phyloP scores from a whole-genome alignment of 2,329 filamentous ascomycete species.

The Aureobasidium mangrovei region DNA sequence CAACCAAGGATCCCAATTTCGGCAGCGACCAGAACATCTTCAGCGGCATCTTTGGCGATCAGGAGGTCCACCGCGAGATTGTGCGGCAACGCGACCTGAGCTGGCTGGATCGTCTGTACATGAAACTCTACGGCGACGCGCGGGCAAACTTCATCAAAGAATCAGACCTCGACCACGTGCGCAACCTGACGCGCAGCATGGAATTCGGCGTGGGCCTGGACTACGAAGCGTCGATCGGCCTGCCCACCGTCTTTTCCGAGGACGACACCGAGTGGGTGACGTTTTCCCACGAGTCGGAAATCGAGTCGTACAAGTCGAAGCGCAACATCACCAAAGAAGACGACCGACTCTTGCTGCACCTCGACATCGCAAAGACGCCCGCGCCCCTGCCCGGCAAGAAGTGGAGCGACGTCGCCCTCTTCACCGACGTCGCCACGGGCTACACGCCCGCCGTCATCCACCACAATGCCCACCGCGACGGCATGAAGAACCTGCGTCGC shows the following conservation, averaged over 20 bases:
- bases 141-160: background rate
- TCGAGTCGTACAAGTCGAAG: constrained; percentile 16
- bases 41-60: constrained; percentile 26
- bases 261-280: constrained; percentile 23
- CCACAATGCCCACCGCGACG: constrained; percentile 13
- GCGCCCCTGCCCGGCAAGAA: constrained; percentile 12
- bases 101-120: constrained; percentile 17
- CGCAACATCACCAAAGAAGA: constrained; percentile 16
- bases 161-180: constrained; percentile 22
- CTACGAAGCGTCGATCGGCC: constrained; percentile 21
- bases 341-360: constrained; percentile 12
- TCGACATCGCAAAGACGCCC: constrained; percentile 17
- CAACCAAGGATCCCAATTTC: constrained; percentile 20
- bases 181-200: constrained; percentile 26
- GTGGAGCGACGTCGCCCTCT: constrained; percentile 15
- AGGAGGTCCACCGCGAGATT: constrained; percentile 25
- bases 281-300: constrained; percentile 16
- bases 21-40: constrained; percentile 32
- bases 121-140: background rate
- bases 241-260: constrained; percentile 23
- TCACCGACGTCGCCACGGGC: constrained; percentile 16
- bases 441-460: constrained; percentile 16
- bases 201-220: constrained; percentile 26
- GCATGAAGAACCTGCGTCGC: constrained; percentile 3
- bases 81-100: constrained; percentile 26